These are phyloP conservation scores for Chlorophyllum brunneum DNA, from an alignment of 768 basidiomycete genomes.

Conservation along the genomic window DNA sequence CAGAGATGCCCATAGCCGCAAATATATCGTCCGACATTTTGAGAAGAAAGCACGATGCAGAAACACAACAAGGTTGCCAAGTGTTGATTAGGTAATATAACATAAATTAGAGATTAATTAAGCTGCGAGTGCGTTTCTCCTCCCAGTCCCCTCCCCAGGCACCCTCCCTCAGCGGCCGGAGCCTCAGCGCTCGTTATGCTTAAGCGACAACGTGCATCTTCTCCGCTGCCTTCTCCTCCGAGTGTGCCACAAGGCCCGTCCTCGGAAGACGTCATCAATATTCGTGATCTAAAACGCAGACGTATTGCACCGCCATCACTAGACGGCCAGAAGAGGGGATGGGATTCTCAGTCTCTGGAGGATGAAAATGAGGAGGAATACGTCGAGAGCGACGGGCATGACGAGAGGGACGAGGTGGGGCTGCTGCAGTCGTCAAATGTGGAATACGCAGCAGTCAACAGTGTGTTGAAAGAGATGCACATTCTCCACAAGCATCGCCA, in stretches of 20 bases:
- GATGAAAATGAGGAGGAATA: conserved; percentile 32
- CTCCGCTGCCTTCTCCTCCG: conserved; percentile 30
- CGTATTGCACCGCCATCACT: conserved; percentile 48
- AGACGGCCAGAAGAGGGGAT: conserved; percentile 50
- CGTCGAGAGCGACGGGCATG: conserved; percentile 18
- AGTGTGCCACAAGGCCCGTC: conserved; percentile 21
- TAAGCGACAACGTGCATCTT: conserved; percentile 47
- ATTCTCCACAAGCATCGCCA: conserved; percentile 63
- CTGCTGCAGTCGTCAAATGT: conserved; percentile 13
- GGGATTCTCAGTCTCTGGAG: conserved; percentile 28
- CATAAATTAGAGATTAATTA: conserved; percentile 12
- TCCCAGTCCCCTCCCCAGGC: conserved; percentile 18
- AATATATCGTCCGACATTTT: conserved; percentile 60
- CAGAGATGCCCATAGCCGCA: conserved; percentile 79
- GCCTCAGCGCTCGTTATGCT: conserved; percentile 40
- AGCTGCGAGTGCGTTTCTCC: conserved; percentile 19
- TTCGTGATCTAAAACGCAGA: conserved; percentile 46
- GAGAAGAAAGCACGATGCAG: not conserved
- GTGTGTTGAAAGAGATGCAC: conserved; percentile 66
- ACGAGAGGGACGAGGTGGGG: conserved; percentile 21
- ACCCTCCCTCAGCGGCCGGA: no score
- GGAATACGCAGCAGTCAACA: conserved; percentile 62
- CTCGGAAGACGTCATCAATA: conserved; percentile 21
- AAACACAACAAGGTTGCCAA: conserved; percentile 1
- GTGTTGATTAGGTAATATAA: conserved; percentile 10